These are phyloP conservation scores for Fraxinus nigra DNA, from an alignment of 305 asterid species.

Conservation along the genomic window DNA sequence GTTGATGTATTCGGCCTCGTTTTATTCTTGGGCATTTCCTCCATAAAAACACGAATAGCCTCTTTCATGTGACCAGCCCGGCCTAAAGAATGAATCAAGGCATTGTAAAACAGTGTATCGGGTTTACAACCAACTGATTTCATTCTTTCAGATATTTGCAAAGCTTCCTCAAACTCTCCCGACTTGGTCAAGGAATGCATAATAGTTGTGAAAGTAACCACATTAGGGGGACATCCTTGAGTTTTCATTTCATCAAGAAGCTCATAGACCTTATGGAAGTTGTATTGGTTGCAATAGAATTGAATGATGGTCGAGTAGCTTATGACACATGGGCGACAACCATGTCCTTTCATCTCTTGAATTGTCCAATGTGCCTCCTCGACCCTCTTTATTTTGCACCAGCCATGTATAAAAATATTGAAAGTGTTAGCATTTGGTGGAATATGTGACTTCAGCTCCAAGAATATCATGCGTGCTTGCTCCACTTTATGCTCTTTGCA, in stretches of 20 bases:
- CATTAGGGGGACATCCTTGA: conserved; percentile 67
- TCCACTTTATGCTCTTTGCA: conserved; percentile 72
- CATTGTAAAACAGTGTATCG: conserved; percentile 67
- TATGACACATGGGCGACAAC: conserved; percentile 71
- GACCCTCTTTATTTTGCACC: conserved; percentile 80
- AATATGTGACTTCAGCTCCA: conserved; percentile 57
- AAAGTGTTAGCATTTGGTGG: conserved; percentile 73
- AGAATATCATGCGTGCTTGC: conserved; percentile 65
- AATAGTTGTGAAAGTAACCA: conserved; percentile 74
- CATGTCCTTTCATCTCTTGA: conserved; percentile 82
- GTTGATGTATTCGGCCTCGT: conserved; percentile 68
- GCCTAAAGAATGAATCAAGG: conserved; percentile 66
- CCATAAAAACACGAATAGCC: conserved; percentile 50
- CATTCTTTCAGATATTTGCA: conserved; percentile 49
- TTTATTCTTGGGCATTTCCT: conserved; percentile 55
- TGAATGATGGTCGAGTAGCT: conserved; percentile 78
- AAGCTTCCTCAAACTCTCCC: conserved; percentile 56
- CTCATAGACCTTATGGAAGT: conserved; percentile 55
- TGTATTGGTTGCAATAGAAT: conserved; percentile 52
- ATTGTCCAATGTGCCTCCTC: conserved; percentile 95
- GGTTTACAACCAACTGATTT: conserved; percentile 54
- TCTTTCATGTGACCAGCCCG: conserved; percentile 47
- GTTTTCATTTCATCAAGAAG: conserved; percentile 75
- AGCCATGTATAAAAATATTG: conserved; percentile 83
- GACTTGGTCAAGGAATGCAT: conserved; percentile 64